Base-by-base conservation (phyloP, 1,284 basidiomycete genomes). In the Trichosporon asahii region DNA sequence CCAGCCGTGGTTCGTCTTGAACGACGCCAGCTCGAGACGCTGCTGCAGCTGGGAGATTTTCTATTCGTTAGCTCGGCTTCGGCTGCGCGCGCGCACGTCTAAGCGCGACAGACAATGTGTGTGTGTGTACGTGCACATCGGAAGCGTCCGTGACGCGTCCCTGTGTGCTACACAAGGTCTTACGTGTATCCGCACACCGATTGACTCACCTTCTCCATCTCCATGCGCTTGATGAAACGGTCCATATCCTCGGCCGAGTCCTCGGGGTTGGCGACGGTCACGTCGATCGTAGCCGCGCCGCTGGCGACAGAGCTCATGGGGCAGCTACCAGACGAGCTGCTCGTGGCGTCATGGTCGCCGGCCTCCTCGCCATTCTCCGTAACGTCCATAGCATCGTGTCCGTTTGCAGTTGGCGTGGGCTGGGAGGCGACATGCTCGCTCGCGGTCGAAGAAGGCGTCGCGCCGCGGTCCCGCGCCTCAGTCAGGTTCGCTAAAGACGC, bases 151-250 rank as follows among this genome's bases (percentile, higher is more conserved):
- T 61, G 57, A 61, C 57, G 29, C 57, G 57, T 61, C 57, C 57
- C 57, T 61, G 18, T 31, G 27, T n/a, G 14, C 27, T 53, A 40
- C 37, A n/a, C 27, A 12, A 14, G n/a, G 15, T 31, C 29, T 61
- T 61, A 65, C 64, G 64, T 49, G 40, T 65, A 46, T 25, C 37
- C 64, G 64, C 25, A 21, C 44, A 9, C 40, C 25, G 15, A n/a
- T n/a, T n/a, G 6, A 75, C 79, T 66, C 70, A 82, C 81, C 79
- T 82, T 81, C 65, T 83, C 81, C 75, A 82, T 77, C 21, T 83
- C 80, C 69, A 82, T 76, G 49, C 78, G 75, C 63, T 75, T 77
- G 65, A 79, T 61, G 68, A 83, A 79, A 29, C 74, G 75, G 33
- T 83, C 79, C 66, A 79, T 73, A 67, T 79, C 80, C 27, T 74